phyloP scores from a whole-genome alignment of 1,284 basidiomycete genomes.

The Ganoderma meredithae region DNA sequence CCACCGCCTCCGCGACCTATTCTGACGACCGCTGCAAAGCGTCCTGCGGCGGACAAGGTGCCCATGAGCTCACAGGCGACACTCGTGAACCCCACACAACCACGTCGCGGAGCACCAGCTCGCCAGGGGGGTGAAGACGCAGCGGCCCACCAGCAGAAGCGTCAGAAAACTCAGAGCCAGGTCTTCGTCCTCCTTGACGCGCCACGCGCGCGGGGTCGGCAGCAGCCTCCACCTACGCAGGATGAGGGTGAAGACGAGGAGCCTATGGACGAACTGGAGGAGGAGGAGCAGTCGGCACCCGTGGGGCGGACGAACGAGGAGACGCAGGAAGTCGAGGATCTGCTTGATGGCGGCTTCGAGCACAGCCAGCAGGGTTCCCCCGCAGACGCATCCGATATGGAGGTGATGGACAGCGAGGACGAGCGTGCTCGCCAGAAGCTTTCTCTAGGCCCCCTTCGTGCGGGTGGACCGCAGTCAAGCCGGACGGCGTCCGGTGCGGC shows the following conservation, averaged over 20 bases:
- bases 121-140: conserved; percentile 17
- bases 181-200: neutral
- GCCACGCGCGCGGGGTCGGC: neutral
- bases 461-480: neutral
- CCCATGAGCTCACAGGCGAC: conserved; percentile 37
- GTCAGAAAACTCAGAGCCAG: neutral
- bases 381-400: neutral
- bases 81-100: conserved; percentile 25
- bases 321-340: conserved; percentile 16
- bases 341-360: conserved; percentile 8
- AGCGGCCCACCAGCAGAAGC: neutral
- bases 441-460: neutral
- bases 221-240: neutral
- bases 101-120: neutral
- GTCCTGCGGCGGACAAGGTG: conserved; percentile 1
- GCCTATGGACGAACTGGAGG: neutral
- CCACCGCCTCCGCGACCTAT: neutral
- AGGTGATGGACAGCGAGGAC: conserved; percentile 29
- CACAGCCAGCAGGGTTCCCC: neutral
- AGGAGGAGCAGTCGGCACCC: conserved; percentile 7
- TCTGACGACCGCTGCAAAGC: neutral
- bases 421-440: conserved; percentile 19
- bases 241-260: conserved; percentile 1
- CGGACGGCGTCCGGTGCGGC: neutral
- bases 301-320: conserved; percentile 19